Evolutionary conservation across 441 rosid genomes (phyloP).

Genomic region (Cnidoscolus chayamansa): DNA sequence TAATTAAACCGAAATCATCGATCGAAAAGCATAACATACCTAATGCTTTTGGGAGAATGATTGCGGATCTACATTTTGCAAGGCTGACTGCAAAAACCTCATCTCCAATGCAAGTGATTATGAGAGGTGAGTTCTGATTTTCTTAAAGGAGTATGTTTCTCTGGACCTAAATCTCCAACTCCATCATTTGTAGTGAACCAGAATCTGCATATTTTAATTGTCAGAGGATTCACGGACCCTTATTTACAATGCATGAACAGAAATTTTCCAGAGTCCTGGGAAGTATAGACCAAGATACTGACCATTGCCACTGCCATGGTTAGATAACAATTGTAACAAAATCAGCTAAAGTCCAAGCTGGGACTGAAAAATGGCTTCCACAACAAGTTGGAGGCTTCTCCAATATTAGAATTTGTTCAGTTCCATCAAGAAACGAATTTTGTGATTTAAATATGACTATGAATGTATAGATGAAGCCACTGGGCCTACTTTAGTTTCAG

Average conservation of each 20-base stretch:
- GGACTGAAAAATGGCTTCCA: not conserved
- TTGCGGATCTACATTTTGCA: conserved; percentile 64
- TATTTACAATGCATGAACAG: not conserved
- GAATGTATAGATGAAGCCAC: not conserved
- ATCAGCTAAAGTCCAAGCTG: not conserved
- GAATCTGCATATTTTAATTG: not conserved
- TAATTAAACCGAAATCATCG: not conserved
- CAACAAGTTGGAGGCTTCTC: not conserved
- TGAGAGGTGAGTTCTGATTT: too few species aligned
- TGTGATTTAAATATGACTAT: not conserved
- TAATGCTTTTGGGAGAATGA: conserved; percentile 53
- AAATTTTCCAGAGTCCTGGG: not conserved
- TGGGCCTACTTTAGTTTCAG: not conserved
- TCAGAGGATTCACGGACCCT: not conserved
- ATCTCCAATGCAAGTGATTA: too few species aligned
- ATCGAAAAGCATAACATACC: conserved; percentile 30
- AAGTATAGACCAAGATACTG: not conserved
- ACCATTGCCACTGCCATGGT: not conserved
- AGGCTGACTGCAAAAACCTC: conserved; percentile 29
- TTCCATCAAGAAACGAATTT: not conserved
- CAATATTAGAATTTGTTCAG: not conserved
- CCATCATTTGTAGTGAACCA: not conserved
- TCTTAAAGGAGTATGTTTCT: too few species aligned
- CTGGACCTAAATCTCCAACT: too few species aligned
- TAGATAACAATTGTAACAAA: not conserved